Conservation (phyloP, 139 green algal genomes). For the Astrephomene gubernaculifera region DNA sequence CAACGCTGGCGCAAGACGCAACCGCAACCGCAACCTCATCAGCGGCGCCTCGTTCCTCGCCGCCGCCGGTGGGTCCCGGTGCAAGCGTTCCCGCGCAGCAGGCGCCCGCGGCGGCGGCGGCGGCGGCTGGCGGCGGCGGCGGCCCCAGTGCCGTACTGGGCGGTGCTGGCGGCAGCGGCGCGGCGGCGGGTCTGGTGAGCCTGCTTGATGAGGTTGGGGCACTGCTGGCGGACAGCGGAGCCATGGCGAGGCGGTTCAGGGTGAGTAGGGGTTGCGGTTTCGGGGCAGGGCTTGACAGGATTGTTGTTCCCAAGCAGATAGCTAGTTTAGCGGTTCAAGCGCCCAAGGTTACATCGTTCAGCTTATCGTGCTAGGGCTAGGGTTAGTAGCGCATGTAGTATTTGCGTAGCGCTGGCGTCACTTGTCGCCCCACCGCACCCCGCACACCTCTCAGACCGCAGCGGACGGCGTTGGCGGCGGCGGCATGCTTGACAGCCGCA, state of each 20-base stretch:
- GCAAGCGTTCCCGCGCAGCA: not conserved
- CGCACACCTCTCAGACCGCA: not conserved
- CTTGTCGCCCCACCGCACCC: too few species aligned
- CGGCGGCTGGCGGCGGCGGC: not conserved
- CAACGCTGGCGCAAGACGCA: not conserved
- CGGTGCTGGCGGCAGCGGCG: not conserved
- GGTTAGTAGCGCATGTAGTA: too few species aligned
- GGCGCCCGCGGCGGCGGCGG: not conserved
- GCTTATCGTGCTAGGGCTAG: too few species aligned
- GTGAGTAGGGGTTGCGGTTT: not conserved
- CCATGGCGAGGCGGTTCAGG: conserved; percentile 1
- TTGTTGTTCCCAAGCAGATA: too few species aligned
- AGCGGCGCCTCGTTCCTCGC: not conserved
- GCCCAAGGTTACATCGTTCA: too few species aligned
- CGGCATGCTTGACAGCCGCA: conserved; percentile 20
- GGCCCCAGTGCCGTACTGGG: not conserved
- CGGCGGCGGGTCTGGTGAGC: not conserved
- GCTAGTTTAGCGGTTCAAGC: too few species aligned
- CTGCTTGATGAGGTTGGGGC: conserved; percentile 55
- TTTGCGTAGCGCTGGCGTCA: too few species aligned
- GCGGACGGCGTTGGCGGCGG: not conserved
- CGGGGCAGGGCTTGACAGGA: not conserved
- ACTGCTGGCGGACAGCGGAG: conserved; percentile 53
- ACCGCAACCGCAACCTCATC: not conserved
- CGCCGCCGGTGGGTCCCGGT: not conserved